A percentile compares a stretch with the other conserved stretches of the same genome.
These are phyloP conservation scores for Rutstroemia sp. DNA, from an alignment of 2,329 filamentous ascomycete species.

Conservation along the genomic window DNA sequence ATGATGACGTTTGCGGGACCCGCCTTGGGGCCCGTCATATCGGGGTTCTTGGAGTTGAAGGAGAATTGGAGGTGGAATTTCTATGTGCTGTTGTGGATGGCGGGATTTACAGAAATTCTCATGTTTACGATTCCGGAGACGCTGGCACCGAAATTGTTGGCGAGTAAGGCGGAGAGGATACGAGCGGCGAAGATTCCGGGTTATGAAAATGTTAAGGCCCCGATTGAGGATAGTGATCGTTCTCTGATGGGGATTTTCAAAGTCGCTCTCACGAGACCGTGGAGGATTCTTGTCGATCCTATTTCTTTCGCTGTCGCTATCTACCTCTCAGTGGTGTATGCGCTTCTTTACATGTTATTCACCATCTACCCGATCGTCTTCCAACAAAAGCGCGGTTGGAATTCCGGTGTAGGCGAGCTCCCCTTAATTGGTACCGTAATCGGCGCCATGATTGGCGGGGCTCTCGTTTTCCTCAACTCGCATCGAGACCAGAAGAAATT, in stretches of 20 bases:
- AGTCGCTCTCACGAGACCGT: conserved; percentile 80
- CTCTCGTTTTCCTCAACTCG: conserved; percentile 40
- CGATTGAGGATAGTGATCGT: conserved; percentile 57
- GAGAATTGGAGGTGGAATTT: conserved; percentile 46
- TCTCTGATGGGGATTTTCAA: conserved; percentile 50
- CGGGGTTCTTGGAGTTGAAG: conserved; percentile 49
- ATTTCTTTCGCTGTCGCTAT: conserved; percentile 78
- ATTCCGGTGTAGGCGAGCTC: conserved; percentile 47
- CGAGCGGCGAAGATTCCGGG: conserved; percentile 40
- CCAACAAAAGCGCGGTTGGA: conserved; percentile 35
- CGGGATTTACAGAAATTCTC: conserved; percentile 32
- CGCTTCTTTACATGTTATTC: conserved; percentile 26
- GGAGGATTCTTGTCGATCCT: conserved; percentile 81
- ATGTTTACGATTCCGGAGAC: conserved; percentile 56
- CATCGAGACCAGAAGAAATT: conserved; percentile 30
- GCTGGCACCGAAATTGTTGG: conserved; percentile 41
- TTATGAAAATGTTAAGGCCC: conserved; percentile 44
- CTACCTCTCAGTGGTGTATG: conserved; percentile 58
- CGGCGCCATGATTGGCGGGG: conserved; percentile 33
- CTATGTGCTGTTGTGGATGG: conserved; percentile 40
- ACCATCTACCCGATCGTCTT: conserved; percentile 28
- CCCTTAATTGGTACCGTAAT: conserved; percentile 58
- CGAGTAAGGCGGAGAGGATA: conserved; percentile 46
- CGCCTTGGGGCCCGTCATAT: conserved; percentile 37
- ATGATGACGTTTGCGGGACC: conserved; percentile 56